A percentile compares a stretch with the other conserved stretches of the same genome.
Evolutionary conservation across 2,329 filamentous ascomycete species (phyloP).

Genomic region (Trichoderma sp.): DNA sequence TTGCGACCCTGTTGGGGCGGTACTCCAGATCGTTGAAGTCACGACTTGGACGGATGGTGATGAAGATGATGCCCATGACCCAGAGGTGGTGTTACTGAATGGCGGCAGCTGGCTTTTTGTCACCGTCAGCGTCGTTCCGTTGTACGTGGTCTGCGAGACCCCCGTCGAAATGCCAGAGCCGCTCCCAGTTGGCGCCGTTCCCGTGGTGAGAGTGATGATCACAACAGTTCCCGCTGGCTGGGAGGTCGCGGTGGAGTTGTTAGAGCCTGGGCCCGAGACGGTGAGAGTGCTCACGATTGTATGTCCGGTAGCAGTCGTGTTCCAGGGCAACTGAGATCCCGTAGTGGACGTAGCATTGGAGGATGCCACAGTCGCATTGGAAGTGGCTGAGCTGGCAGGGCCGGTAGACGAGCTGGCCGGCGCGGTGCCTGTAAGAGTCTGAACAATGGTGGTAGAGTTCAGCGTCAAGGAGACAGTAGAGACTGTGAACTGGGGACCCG

Average conservation of each 20-base stretch:
- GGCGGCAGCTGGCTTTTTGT: constrained; percentile 27
- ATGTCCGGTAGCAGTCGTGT: constrained; percentile 10
- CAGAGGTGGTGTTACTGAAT: constrained; percentile 31
- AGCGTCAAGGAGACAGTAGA: constrained; percentile 3
- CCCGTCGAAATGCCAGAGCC: constrained; percentile 4
- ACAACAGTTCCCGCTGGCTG: background rate
- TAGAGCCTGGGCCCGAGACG: background rate
- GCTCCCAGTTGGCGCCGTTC: constrained; percentile 1
- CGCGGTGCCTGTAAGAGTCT: constrained; percentile 1
- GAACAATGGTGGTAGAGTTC: constrained; percentile 16
- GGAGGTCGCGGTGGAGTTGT: constrained; percentile 3
- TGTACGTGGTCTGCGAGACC: background rate
- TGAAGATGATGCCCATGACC: background rate
- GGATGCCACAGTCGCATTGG: constrained; percentile 6
- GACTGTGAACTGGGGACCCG: constrained; percentile 4
- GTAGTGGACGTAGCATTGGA: background rate
- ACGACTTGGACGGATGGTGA: constrained; percentile 11
- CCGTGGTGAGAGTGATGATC: constrained; percentile 18
- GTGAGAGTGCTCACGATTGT: constrained; percentile 1
- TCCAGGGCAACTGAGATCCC: constrained; percentile 13
- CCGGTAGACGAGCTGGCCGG: background rate
- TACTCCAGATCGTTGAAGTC: constrained; percentile 14
- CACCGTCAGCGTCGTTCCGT: constrained; percentile 13
- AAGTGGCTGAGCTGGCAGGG: background rate
- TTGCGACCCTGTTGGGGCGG: constrained; percentile 23